Evolutionary conservation across 2,329 filamentous ascomycete species (phyloP).

Genomic region (Penicillium olsonii): DNA sequence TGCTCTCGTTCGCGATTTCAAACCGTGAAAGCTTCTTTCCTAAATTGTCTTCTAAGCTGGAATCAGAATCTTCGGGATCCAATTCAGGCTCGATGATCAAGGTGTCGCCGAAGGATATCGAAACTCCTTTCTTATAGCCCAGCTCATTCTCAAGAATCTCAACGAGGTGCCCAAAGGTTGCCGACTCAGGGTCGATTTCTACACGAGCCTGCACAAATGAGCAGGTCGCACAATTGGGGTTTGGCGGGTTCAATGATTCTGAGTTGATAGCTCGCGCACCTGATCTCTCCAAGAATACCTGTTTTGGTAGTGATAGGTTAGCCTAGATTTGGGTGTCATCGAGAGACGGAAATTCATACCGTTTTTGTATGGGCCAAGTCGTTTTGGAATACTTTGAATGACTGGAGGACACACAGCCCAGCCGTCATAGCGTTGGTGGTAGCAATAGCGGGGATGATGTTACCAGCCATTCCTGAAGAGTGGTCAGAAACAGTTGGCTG

Average conservation of each 20-base stretch:
- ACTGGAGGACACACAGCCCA: slow-evolving; percentile 85
- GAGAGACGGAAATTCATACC: slow-evolving; percentile 45
- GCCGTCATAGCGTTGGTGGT: slow-evolving; percentile 98
- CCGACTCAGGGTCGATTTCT: slow-evolving; percentile 67
- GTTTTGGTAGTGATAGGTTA: not conserved
- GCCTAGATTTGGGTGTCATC: not conserved
- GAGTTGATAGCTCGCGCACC: slow-evolving; percentile 61
- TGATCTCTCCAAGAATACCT: slow-evolving; percentile 75
- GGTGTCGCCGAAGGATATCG: slow-evolving; percentile 70
- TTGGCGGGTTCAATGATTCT: slow-evolving; percentile 63
- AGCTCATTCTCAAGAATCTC: slow-evolving; percentile 71
- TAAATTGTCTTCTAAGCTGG: too few relatives aligned
- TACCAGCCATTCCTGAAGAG: slow-evolving; percentile 84
- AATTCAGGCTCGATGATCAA: slow-evolving; percentile 90
- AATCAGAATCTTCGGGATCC: too few relatives aligned
- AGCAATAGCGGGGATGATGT: slow-evolving; percentile 97
- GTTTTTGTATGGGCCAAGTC: slow-evolving; percentile 74
- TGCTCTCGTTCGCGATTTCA: slow-evolving; percentile 70
- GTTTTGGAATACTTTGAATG: slow-evolving; percentile 82
- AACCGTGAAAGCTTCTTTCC: slow-evolving; percentile 76
- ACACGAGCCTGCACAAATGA: slow-evolving; percentile 69
- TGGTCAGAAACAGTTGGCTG: slow-evolving; percentile 5
- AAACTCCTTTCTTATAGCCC: slow-evolving; percentile 79
- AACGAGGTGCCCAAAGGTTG: slow-evolving; percentile 78
- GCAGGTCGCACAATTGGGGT: slow-evolving; percentile 82